Percentiles rank a stretch among this genome's conserved stretches.
These are phyloP conservation scores for Polyporus tsugae DNA, from an alignment of 1,284 basidiomycete genomes.

Conservation along the genomic window DNA sequence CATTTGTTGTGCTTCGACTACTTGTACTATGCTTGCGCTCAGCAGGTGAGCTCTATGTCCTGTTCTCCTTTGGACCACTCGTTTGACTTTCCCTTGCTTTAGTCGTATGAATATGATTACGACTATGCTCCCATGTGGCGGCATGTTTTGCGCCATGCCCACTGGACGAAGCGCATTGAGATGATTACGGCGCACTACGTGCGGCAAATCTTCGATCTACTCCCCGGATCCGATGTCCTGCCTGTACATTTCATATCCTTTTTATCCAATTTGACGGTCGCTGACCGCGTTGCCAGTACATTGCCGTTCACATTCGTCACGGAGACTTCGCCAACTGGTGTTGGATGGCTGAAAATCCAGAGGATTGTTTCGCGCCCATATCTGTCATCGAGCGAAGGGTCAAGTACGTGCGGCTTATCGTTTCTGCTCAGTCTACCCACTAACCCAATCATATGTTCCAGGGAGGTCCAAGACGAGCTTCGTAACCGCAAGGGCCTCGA, in stretches of 20 bases:
- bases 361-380: slow-evolving; percentile 70
- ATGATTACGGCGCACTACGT: slow-evolving; percentile 50
- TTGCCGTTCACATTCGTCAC: slow-evolving; percentile 69
- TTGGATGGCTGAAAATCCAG: slow-evolving; percentile 52
- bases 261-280: slow-evolving; percentile 1
- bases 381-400: slow-evolving; percentile 66
- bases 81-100: not conserved
- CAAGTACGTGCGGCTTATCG: slow-evolving; percentile 31
- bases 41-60: slow-evolving; percentile 37
- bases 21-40: slow-evolving; percentile 56
- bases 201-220: slow-evolving; percentile 49
- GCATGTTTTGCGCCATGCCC: slow-evolving; percentile 53
- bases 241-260: slow-evolving; percentile 43
- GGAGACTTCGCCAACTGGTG: slow-evolving; percentile 63
- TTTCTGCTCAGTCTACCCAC: not conserved
- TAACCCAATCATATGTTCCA: slow-evolving; percentile 13
- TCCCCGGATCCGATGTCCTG: slow-evolving; percentile 48
- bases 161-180: slow-evolving; percentile 52
- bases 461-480: slow-evolving; percentile 67
- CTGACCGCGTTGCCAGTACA: slow-evolving; percentile 51
- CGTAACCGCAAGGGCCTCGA: slow-evolving; percentile 55
- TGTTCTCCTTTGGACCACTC: not conserved
- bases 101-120: slow-evolving; percentile 53
- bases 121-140: slow-evolving; percentile 61
- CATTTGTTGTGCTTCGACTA: slow-evolving; percentile 64